These are phyloP conservation scores for Hygrocybe punicea DNA, from an alignment of 768 basidiomycete genomes.

Conservation along the genomic window DNA sequence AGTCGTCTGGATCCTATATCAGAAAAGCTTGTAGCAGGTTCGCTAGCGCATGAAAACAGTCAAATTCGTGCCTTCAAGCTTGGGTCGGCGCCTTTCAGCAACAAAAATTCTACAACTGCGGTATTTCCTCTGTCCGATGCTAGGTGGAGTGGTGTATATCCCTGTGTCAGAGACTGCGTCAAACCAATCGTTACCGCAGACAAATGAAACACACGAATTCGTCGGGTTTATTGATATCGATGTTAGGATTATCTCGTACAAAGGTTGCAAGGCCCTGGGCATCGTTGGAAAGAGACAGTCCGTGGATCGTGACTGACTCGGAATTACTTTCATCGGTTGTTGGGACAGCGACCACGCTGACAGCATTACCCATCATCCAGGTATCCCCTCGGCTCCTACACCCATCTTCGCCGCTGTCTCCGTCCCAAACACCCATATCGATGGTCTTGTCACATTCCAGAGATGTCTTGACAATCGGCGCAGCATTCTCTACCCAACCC, in stretches of 20 bases:
- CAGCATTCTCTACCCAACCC: slow-evolving; percentile 57
- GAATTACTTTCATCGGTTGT: slow-evolving; percentile 27
- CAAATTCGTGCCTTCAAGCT: slow-evolving; percentile 52
- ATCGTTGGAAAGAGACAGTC: slow-evolving; percentile 59
- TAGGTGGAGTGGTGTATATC: slow-evolving; percentile 83
- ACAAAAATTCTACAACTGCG: slow-evolving; percentile 52
- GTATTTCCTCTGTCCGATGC: slow-evolving; percentile 79
- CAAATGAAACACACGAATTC: slow-evolving; percentile 58
- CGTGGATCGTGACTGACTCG: slow-evolving; percentile 50
- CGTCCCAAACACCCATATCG: slow-evolving; percentile 12
- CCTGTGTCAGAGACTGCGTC: slow-evolving; percentile 44
- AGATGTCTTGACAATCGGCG: slow-evolving; percentile 8
- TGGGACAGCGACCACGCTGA: slow-evolving; percentile 56
- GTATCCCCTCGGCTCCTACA: slow-evolving; percentile 29
- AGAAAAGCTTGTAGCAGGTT: background rate
- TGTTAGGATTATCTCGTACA: slow-evolving; percentile 39
- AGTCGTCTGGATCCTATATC: slow-evolving; percentile 62
- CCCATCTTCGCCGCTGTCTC: slow-evolving; percentile 45
- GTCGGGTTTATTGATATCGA: slow-evolving; percentile 59
- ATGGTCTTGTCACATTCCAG: background rate
- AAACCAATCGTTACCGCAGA: background rate
- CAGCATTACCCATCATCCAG: slow-evolving; percentile 55
- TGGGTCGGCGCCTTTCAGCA: slow-evolving; percentile 62
- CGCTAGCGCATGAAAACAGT: background rate
- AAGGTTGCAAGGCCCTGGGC: slow-evolving; percentile 42